phyloP scores from a whole-genome alignment of 78 protist species.

The Polysphondylium violaceum region DNA sequence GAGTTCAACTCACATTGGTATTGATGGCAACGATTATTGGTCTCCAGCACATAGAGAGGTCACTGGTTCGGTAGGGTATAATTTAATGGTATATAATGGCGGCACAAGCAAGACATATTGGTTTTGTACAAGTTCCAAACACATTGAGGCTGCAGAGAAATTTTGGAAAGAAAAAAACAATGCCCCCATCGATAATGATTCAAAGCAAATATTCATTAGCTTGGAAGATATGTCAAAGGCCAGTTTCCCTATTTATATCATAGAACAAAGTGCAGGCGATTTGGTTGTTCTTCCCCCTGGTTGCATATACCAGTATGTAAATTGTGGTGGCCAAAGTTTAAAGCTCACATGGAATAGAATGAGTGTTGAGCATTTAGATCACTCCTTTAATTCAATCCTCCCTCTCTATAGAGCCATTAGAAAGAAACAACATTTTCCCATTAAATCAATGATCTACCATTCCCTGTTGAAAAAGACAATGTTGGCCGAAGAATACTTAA shows the following conservation, averaged over 20 bases:
- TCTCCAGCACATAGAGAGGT: constrained; percentile 49
- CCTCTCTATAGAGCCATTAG: constrained; percentile 38
- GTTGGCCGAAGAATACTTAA: background rate
- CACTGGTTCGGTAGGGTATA: constrained; percentile 13
- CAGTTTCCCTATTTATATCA: constrained; percentile 6
- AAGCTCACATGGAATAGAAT: constrained; percentile 51
- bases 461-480: background rate
- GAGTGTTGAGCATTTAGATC: background rate
- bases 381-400: background rate
- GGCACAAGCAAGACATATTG: constrained; percentile 6
- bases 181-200: constrained; percentile 5
- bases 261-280: constrained; percentile 68
- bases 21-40: constrained; percentile 50
- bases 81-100: constrained; percentile 34
- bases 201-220: constrained; percentile 9
- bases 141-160: background rate
- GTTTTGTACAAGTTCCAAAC: constrained; percentile 25
- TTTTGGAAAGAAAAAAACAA: constrained; percentile 28
- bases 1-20: background rate
- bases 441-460: constrained; percentile 17
- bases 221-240: constrained; percentile 37
- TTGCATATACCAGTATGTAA: constrained; percentile 31
- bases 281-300: constrained; percentile 45
- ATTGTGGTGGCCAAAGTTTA: constrained; percentile 28
- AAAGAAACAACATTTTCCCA: constrained; percentile 4